Evolutionary conservation across 1,284 basidiomycete species (phyloP), one percentile per base, ranked within the genome.

Genomic region (Sanghuangporus weigelae): DNA sequence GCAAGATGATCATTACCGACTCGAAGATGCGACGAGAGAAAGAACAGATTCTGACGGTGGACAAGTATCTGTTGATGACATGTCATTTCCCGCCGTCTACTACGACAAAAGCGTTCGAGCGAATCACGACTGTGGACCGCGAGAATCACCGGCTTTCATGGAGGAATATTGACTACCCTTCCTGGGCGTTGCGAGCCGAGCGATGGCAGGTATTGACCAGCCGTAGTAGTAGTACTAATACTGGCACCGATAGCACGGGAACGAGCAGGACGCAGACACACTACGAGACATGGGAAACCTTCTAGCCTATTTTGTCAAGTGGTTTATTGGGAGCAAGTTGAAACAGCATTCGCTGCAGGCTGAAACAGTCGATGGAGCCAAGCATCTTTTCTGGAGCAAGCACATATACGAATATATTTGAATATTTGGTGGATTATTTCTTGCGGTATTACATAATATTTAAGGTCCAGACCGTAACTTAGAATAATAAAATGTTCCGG

Each of bases 281-380:
- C 59, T 90, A 90, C 68, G 85, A 89, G 71, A 84, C 81, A 5
- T 73, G 80, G n/a, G 85, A 87, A 70, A 81, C 82, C 38, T 89
- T 89, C 59, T 83, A 4, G 86, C 85, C 40, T 85, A 85, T 67
- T 3, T 85, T n/a, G 72, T 89, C 61, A 78, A 77, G 60, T 58
- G 60, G 57, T 62, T 14, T 7, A 60, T 23, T 53, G 54, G 46
- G 26, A 46, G 21, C 2, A 26, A 49, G 21, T 50, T 64, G 31
- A 42, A 21, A 40, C n/a, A 31, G 40, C 44, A 14, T 51, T 65
- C 31, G 64, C 48, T 31, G 64, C 57, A 49, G 39, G 40, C 19
- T 21, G 59, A 39, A 60, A 53, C 53, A n/a, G 26, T 26, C n/a
- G 36, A 8, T 19, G 7, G 1, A 46, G 10, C 7, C 44, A 7